Conservation (phyloP, 179 eudicot genomes). For the Heliamphora pulchella region DNA sequence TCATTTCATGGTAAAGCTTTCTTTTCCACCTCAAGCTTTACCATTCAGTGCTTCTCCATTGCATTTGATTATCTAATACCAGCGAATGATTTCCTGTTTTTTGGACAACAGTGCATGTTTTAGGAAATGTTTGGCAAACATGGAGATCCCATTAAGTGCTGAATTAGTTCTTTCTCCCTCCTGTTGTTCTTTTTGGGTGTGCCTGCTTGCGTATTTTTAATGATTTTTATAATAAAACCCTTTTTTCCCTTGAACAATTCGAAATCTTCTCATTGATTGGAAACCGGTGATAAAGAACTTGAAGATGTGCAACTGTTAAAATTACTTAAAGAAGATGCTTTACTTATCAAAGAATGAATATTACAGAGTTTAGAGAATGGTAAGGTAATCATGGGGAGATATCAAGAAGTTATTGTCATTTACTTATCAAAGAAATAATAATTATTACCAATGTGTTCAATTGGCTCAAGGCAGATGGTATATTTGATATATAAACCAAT, state of each 20-base stretch:
- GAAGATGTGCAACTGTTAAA: background rate
- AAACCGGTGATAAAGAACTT: background rate
- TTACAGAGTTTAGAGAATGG: background rate
- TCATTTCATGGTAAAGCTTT: slow-evolving; percentile 51
- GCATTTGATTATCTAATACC: background rate
- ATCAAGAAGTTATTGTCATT: too few relatives aligned
- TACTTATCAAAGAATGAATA: background rate
- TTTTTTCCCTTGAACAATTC: background rate
- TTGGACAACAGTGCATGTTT: background rate
- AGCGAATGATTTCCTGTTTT: background rate
- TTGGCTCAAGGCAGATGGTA: background rate
- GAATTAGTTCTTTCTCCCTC: background rate
- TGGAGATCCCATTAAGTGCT: background rate
- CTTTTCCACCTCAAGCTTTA: background rate
- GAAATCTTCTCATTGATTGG: background rate
- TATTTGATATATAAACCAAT: background rate
- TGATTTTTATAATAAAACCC: too few relatives aligned
- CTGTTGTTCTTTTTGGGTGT: background rate
- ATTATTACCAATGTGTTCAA: background rate
- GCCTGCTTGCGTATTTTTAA: too few relatives aligned
- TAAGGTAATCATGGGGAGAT: background rate
- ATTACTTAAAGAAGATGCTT: background rate
- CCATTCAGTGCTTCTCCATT: background rate
- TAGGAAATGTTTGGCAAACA: background rate
- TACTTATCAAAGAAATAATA: background rate